A percentile compares a stretch with the other conserved stretches of the same genome.
Conservation (phyloP, 2,329 filamentous ascomycete genomes). For the Trichoderma brevicompactum region DNA sequence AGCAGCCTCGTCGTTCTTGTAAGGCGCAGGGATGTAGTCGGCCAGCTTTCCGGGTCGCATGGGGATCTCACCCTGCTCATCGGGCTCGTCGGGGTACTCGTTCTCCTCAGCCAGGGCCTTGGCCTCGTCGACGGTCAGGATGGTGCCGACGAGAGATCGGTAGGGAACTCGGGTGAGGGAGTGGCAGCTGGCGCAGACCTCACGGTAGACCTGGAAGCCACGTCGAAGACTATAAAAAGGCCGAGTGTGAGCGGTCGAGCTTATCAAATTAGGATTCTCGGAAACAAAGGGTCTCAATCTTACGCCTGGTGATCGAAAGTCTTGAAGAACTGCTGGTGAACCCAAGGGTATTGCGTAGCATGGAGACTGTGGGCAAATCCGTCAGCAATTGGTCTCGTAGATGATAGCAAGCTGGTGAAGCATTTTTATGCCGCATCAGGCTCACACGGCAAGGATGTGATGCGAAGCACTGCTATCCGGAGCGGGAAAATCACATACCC, state of each 20-base stretch:
- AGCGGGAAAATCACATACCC: constrained; percentile 70
- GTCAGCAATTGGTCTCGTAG: constrained; percentile 38
- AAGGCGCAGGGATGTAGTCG: constrained; percentile 91
- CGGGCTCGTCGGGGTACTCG: constrained; percentile 97
- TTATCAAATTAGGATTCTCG: neutral
- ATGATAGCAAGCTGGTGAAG: constrained; percentile 31
- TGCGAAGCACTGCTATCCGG: constrained; percentile 2
- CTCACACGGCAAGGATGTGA: neutral
- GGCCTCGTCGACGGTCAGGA: constrained; percentile 97
- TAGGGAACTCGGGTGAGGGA: constrained; percentile 94
- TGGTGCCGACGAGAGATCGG: constrained; percentile 84
- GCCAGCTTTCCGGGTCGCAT: constrained; percentile 98
- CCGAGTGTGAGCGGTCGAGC: constrained; percentile 13
- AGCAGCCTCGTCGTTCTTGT: constrained; percentile 99
- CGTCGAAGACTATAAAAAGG: constrained; percentile 75
- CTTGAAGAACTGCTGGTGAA: constrained; percentile 88
- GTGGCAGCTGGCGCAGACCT: constrained; percentile 98
- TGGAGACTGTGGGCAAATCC: constrained; percentile 71
- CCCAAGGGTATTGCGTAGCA: constrained; percentile 91
- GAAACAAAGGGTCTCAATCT: constrained; percentile 48
- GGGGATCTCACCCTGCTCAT: constrained; percentile 96
- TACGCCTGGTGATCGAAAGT: constrained; percentile 97
- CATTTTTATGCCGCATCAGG: constrained; percentile 44
- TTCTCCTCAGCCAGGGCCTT: constrained; percentile 97
- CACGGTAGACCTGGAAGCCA: constrained; percentile 99